These are phyloP conservation scores for Venturia aucupariae DNA, from an alignment of 2,329 filamentous ascomycete species.

Conservation along the genomic window DNA sequence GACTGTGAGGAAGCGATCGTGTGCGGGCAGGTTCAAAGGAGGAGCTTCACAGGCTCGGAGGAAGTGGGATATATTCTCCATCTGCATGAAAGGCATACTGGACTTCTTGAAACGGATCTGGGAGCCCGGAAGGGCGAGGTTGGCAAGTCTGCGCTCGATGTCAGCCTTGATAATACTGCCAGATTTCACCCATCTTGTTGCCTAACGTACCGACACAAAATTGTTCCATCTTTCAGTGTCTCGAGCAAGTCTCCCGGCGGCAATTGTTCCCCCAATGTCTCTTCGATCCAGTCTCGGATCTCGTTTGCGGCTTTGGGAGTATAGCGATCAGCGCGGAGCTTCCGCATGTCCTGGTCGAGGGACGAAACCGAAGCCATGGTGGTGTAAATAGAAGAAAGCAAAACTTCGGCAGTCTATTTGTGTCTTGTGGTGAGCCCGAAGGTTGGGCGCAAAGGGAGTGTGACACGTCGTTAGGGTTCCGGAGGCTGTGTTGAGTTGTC, in stretches of 20 bases:
- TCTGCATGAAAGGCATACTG: slow-evolving; percentile 95
- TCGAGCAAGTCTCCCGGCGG: slow-evolving; percentile 70
- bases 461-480: neutral
- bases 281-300: slow-evolving; percentile 77
- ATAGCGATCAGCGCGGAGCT: slow-evolving; percentile 84
- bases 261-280: slow-evolving; percentile 63
- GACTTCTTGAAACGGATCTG: slow-evolving; percentile 86
- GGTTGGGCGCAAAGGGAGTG: slow-evolving; percentile 7
- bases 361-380: slow-evolving; percentile 87
- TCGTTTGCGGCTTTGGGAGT: slow-evolving; percentile 85
- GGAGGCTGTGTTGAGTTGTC: neutral
- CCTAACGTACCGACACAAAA: slow-evolving; percentile 66
- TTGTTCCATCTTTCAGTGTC: slow-evolving; percentile 79
- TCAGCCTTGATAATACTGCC: neutral
- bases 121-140: slow-evolving; percentile 65
- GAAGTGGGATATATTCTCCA: slow-evolving; percentile 99
- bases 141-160: slow-evolving; percentile 56
- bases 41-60: slow-evolving; percentile 76
- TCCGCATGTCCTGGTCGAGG: slow-evolving; percentile 91
- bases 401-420: neutral
- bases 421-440: neutral
- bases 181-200: neutral
- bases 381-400: neutral
- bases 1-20: slow-evolving; percentile 95
- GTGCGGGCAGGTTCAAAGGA: slow-evolving; percentile 78